Conservation (phyloP, 1,284 basidiomycete species). For the Malassezia slooffiae region DNA sequence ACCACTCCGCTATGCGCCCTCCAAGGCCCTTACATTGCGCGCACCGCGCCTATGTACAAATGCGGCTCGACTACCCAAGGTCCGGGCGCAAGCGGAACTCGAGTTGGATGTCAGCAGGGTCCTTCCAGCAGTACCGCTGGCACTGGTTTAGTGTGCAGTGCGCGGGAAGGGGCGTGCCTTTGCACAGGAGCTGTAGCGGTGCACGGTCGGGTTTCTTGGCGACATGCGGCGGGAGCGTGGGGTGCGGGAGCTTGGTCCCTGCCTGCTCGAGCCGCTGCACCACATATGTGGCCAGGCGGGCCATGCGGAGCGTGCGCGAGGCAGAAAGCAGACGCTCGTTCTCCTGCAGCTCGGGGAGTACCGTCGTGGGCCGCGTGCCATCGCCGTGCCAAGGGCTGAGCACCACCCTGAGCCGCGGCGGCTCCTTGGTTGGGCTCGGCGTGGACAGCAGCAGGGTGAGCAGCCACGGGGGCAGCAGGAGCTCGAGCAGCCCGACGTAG, state of each 20-base stretch:
- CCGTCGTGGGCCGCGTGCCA: neutral
- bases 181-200: constrained; percentile 9
- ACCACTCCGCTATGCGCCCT: constrained; percentile 21
- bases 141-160: constrained; percentile 4
- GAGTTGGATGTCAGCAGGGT: neutral
- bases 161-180: neutral
- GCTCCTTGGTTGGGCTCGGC: neutral
- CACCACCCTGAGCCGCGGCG: constrained; percentile 1
- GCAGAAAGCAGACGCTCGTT: neutral
- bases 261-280: neutral
- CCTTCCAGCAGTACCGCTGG: constrained; percentile 3
- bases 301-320: constrained; percentile 2
- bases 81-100: neutral
- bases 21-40: too few relatives aligned
- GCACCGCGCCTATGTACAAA: too few relatives aligned
- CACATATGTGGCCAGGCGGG: constrained; percentile 3
- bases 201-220: too few relatives aligned
- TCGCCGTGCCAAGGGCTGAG: too few relatives aligned
- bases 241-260: neutral
- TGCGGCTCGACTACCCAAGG: neutral
- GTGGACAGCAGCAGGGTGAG: neutral
- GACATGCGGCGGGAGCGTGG: neutral
- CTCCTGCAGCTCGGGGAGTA: neutral
- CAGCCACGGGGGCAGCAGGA: constrained; percentile 9
- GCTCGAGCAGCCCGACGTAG: constrained; percentile 8